phyloP scores from a whole-genome alignment of 2,329 filamentous ascomycete species.

The Aspergillus texensis region DNA sequence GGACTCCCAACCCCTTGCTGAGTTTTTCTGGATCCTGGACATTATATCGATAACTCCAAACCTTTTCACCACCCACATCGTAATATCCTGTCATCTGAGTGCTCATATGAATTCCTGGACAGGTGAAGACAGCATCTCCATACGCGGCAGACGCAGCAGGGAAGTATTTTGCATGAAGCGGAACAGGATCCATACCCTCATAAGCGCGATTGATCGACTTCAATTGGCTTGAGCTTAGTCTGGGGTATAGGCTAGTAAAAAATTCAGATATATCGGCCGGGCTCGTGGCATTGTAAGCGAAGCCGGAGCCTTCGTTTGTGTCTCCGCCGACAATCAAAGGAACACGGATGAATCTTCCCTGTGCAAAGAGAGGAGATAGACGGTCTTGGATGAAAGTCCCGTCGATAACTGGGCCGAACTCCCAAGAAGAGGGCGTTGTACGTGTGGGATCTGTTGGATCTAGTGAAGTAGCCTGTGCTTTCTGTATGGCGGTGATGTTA shows the following conservation, averaged over 20 bases:
- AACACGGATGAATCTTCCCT: conserved; percentile 57
- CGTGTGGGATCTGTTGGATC: conserved; percentile 42
- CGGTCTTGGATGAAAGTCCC: conserved; percentile 54
- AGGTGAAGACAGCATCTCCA: conserved; percentile 55
- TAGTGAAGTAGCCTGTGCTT: conserved; percentile 42
- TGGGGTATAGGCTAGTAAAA: conserved; percentile 59
- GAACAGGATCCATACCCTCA: conserved; percentile 41
- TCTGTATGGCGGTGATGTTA: conserved; percentile 45
- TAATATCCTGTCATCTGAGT: conserved; percentile 30
- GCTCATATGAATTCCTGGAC: conserved; percentile 47
- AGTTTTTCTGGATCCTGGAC: conserved; percentile 44
- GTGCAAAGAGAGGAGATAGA: conserved; percentile 52
- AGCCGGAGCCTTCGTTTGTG: conserved; percentile 48
- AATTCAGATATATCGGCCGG: conserved; percentile 54
- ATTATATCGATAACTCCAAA: conserved; percentile 55
- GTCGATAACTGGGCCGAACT: conserved; percentile 60
- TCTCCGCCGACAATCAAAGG: conserved; percentile 55
- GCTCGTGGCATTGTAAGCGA: conserved; percentile 52
- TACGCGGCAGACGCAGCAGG: conserved; percentile 38
- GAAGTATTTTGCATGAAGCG: conserved; percentile 39
- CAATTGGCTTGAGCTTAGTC: conserved; percentile 53
- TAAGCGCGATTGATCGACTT: conserved; percentile 55
- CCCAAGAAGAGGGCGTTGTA: conserved; percentile 48
- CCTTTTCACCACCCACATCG: conserved; percentile 14
- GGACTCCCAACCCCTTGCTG: conserved; percentile 39